phyloP scores from a whole-genome alignment of 306 rosid genomes.

The Cotoneaster glaucophyllus region DNA sequence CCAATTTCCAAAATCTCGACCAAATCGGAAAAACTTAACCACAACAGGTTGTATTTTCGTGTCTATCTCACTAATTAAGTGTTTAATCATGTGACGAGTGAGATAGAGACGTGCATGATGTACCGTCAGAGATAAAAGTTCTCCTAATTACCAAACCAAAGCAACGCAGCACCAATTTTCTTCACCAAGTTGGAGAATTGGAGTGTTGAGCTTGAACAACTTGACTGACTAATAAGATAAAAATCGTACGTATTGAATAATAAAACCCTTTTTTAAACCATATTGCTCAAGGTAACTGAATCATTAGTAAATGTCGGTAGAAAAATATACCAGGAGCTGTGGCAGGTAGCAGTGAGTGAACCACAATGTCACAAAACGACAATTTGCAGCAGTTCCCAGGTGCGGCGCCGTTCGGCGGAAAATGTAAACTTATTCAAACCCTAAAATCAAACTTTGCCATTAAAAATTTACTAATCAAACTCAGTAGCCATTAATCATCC shows the following conservation, averaged over 20 bases:
- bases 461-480: neutral
- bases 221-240: neutral
- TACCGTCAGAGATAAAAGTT: neutral
- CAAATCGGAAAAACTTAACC: neutral
- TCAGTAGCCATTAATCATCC: neutral
- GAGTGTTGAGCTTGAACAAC: neutral
- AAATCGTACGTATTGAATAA: neutral
- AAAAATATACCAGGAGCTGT: slow-evolving; percentile 19
- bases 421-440: slow-evolving; percentile 15
- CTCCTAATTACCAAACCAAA: neutral
- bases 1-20: neutral
- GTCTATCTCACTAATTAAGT: too few species aligned
- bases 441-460: slow-evolving; percentile 18
- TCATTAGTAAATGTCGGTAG: slow-evolving; percentile 29
- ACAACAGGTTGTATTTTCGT: too few species aligned
- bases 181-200: neutral
- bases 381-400: slow-evolving; percentile 66
- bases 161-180: neutral
- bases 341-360: slow-evolving; percentile 18
- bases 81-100: too few species aligned
- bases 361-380: slow-evolving; percentile 39
- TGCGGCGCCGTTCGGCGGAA: slow-evolving; percentile 94
- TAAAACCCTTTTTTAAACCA: neutral
- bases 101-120: too few species aligned
- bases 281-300: slow-evolving; percentile 7